Percentiles rank a stretch among this genome's conserved stretches.
Evolutionary conservation across 495 filamentous ascomycete genomes (phyloP).

Genomic region (Aspergillus heteromorphus): DNA sequence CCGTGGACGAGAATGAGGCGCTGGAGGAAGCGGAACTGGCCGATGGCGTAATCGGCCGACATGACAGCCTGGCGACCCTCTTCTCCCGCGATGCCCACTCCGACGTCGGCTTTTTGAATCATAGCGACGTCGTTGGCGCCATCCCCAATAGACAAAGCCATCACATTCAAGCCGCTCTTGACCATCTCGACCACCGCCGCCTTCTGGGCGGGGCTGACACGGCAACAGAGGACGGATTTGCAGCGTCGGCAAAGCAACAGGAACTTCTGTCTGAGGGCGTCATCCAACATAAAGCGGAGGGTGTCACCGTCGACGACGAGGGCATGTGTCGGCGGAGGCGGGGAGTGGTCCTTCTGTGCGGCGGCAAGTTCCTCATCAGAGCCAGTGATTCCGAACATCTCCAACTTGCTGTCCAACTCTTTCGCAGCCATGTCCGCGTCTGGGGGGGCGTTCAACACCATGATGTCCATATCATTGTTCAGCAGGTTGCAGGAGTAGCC

Average conservation of each 20-base stretch:
- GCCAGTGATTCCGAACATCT: slow-evolving; percentile 70
- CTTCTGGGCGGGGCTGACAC: slow-evolving; percentile 94
- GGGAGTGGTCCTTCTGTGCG: slow-evolving; percentile 72
- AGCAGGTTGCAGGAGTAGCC: slow-evolving; percentile 96
- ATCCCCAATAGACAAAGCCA: slow-evolving; percentile 91
- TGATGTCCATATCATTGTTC: slow-evolving; percentile 93
- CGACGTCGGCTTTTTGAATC: slow-evolving; percentile 98
- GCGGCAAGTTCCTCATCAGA: slow-evolving; percentile 74
- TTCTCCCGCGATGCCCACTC: slow-evolving; percentile 92
- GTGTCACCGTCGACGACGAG: slow-evolving; percentile 92
- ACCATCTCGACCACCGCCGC: slow-evolving; percentile 95
- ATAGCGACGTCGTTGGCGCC: slow-evolving; percentile 98
- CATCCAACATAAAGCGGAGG: slow-evolving; percentile 77
- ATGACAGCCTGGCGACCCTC: slow-evolving; percentile 95
- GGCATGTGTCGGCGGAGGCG: slow-evolving; percentile 83
- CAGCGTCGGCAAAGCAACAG: slow-evolving; percentile 92
- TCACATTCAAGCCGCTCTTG: slow-evolving; percentile 84
- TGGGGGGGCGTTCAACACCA: slow-evolving; percentile 77
- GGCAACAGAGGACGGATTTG: slow-evolving; percentile 90
- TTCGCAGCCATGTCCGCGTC: slow-evolving; percentile 54
- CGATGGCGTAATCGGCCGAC: slow-evolving; percentile 96
- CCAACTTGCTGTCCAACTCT: slow-evolving; percentile 66
- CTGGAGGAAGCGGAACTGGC: slow-evolving; percentile 89
- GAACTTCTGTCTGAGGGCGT: slow-evolving; percentile 79
- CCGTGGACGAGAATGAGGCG: slow-evolving; percentile 89